A percentile compares a stretch with the other conserved stretches of the same genome.
These are phyloP conservation scores for Haematococcus lacustris DNA, from an alignment of 139 green algal species.

Conservation along the genomic window DNA sequence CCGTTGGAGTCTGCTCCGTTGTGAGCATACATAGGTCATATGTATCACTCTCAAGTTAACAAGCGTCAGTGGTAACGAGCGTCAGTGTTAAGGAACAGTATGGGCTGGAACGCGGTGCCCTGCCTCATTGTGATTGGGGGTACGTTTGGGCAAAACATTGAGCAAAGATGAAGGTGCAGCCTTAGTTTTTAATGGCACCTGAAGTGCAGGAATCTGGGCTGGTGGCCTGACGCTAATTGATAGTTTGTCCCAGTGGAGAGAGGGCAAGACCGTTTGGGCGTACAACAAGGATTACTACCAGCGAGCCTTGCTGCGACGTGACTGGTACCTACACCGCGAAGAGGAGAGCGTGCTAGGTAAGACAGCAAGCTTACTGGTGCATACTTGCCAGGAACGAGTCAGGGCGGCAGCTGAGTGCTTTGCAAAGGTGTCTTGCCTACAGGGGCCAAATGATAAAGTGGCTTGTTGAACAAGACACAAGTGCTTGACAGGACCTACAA, in stretches of 20 bases:
- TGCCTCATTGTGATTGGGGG: constrained; percentile 14
- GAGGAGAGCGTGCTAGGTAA: constrained; percentile 7
- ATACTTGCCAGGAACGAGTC: no score
- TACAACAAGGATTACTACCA: constrained; percentile 26
- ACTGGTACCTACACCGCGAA: constrained; percentile 20
- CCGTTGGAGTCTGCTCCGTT: not conserved
- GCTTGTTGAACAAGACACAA: no score
- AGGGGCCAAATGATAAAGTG: no score
- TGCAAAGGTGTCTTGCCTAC: no score
- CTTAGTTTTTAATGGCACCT: no score
- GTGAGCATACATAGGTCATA: not conserved
- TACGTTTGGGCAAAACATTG: not conserved
- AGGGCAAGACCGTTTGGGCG: constrained; percentile 18
- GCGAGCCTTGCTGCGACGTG: constrained; percentile 11
- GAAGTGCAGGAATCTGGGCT: constrained; percentile 19
- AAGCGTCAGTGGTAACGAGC: not conserved
- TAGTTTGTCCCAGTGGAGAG: not conserved
- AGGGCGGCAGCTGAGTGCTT: no score
- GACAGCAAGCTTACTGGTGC: no score
- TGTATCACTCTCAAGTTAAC: not conserved
- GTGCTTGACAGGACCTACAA: no score
- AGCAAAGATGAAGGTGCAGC: not conserved
- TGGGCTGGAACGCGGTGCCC: constrained; percentile 22
- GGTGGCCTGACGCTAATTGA: constrained; percentile 1
- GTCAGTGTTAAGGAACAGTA: constrained; percentile 1